Conservation (phyloP, 192 early-diverging fungal species). For the Coemansia furcata region DNA sequence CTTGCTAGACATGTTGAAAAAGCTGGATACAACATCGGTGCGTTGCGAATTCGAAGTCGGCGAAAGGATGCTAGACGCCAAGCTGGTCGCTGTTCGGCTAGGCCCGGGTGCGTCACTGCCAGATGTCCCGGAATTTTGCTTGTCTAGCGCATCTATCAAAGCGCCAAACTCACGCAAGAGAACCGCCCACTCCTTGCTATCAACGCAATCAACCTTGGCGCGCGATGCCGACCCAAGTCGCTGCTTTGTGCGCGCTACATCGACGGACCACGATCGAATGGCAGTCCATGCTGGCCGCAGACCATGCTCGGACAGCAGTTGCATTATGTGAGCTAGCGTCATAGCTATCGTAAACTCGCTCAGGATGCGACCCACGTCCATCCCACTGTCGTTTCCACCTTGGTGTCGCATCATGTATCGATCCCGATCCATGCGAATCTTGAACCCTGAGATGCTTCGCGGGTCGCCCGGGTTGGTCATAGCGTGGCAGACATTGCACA, state of each 20-base stretch:
- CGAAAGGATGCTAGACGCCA: neutral
- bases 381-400: conserved; percentile 4
- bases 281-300: conserved; percentile 43
- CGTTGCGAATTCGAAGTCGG: neutral
- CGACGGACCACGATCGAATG: conserved; percentile 30
- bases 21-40: conserved; percentile 48
- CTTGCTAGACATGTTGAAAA: conserved; percentile 33
- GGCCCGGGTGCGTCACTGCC: neutral
- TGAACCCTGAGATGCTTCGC: conserved; percentile 29
- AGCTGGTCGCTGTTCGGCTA: neutral
- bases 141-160: conserved; percentile 32
- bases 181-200: conserved; percentile 42
- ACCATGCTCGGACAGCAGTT: conserved; percentile 52
- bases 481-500: conserved; percentile 37
- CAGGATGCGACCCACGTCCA: conserved; percentile 26
- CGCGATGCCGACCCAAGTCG: conserved; percentile 27
- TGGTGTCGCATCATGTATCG: conserved; percentile 15
- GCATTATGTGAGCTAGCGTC: conserved; percentile 51
- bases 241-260: conserved; percentile 31
- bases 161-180: conserved; percentile 26
- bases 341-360: conserved; percentile 60
- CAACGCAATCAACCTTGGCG: conserved; percentile 46
- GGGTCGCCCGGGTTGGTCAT: conserved; percentile 41
- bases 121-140: neutral
- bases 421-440: conserved; percentile 37